Evolutionary conservation across 768 basidiomycete genomes (phyloP), one percentile per base, ranked within the genome.

Genomic region (Lactifluus pinguis): DNA sequence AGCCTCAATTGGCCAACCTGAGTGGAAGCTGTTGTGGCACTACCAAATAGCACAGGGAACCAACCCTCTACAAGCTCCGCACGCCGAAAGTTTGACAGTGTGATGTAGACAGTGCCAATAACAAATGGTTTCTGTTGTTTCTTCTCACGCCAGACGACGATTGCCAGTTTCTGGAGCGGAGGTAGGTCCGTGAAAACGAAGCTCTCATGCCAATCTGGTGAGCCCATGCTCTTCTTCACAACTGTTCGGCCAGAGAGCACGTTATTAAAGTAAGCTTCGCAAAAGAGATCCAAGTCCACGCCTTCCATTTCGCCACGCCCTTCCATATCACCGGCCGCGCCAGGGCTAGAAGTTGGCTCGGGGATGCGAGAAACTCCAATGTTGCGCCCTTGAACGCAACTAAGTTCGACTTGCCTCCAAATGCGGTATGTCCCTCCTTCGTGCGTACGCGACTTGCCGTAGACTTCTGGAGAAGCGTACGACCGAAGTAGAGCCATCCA

Each of bases 401-500:
- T 80, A 29, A 93, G 75, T 63, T 89, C 83, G 25, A 93, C 78
- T 70, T 89, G 87, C 53, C 92, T 80, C 87, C 89, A 93, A 82
- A 93, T 87, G 57, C 92, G 84, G 72, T 89, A 92, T 11, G 87
- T 81, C 7, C 90, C 90, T 47, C 85, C 84, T 53, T 72, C 68
- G 21, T 81, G 76, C 42, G 76, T 75, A 65, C 78, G 75, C 69
- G 78, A 74, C 65, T 77, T 76, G 38, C 86, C 89, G 68, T 91
- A 89, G 57, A 87, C 82, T 71, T 92, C 91, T 1, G 89, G 86
- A 53, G 80, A 79, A 13, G 92, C 85, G 71, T 88, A 92, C 3
- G 91, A 89, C 60, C 85, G 83, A 57, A 93, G 76, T 53, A 94
- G 81, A 25, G 85, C 83, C 51, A 89, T 77, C 91, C 92, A 95